These are phyloP conservation scores for Pharnaceum exiguum DNA, from an alignment of 148 eudicot species.

Conservation along the genomic window DNA sequence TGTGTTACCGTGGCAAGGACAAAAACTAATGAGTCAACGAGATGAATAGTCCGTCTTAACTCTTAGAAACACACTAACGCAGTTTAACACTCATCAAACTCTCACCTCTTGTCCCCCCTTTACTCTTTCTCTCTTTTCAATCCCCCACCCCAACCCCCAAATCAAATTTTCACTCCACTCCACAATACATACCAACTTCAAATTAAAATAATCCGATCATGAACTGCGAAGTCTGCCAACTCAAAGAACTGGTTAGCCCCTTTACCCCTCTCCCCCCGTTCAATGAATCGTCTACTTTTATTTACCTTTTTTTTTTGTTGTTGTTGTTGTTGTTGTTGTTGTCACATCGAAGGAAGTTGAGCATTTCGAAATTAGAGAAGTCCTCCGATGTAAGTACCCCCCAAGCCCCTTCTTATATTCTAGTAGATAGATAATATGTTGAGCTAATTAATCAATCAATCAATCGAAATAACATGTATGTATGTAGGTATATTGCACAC, in stretches of 20 bases:
- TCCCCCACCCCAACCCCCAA: too few species aligned
- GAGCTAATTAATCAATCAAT: conserved; percentile 10
- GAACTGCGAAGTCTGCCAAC: conserved; percentile 97
- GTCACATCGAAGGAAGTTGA: conserved; percentile 63
- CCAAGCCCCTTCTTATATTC: background rate
- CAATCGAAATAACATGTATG: too few species aligned
- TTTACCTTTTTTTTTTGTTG: background rate
- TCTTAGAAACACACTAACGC: too few species aligned
- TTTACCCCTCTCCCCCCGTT: background rate
- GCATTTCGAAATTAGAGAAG: conserved; percentile 89
- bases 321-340: background rate
- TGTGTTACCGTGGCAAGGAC: too few species aligned
- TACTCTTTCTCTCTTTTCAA: too few species aligned
- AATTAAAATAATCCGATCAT: conserved; percentile 18
- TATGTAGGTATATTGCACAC: conserved; percentile 91
- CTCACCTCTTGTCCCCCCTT: too few species aligned
- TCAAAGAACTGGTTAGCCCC: conserved; percentile 73
- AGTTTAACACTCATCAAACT: too few species aligned
- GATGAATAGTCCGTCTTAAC: too few species aligned
- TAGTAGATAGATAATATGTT: background rate
- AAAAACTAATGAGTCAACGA: too few species aligned
- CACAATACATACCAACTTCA: too few species aligned
- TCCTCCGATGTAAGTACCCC: conserved; percentile 63
- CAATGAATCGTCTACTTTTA: background rate
- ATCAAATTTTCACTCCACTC: too few species aligned